These are phyloP conservation scores for Puccinellia tenuiflora DNA, from an alignment of 176 grass and related monocot species.

Conservation along the genomic window DNA sequence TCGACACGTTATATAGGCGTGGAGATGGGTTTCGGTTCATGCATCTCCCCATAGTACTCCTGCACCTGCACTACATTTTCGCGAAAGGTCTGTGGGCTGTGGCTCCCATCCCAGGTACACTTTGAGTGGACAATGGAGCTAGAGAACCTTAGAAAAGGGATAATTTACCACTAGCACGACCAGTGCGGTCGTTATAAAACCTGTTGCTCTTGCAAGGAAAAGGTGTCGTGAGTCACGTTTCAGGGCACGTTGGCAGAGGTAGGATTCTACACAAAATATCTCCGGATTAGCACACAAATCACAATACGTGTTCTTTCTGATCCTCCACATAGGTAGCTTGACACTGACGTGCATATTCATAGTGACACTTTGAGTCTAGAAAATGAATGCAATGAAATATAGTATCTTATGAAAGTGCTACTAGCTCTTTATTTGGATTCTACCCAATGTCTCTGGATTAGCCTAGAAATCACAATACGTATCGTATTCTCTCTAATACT, in stretches of 20 bases:
- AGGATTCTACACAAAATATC: not conserved
- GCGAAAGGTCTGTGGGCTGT: not conserved
- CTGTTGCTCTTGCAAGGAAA: not conserved
- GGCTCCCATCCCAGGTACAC: not conserved
- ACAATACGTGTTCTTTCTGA: not conserved
- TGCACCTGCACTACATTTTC: not conserved
- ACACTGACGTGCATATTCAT: not conserved
- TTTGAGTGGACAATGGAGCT: not conserved
- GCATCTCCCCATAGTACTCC: not conserved
- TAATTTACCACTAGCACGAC: not conserved
- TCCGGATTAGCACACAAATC: not conserved
- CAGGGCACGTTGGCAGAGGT: not conserved
- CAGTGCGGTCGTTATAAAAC: not conserved
- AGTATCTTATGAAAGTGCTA: not conserved
- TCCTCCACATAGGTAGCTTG: not conserved
- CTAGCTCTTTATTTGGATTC: not conserved
- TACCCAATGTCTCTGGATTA: not conserved
- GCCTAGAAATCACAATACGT: not conserved
- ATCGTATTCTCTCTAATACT: not conserved
- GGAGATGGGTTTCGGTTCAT: not conserved
- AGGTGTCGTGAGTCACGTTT: not conserved
- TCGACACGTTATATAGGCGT: slow-evolving; percentile 27
- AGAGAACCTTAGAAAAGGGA: not conserved
- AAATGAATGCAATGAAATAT: too few relatives aligned
- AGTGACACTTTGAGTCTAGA: not conserved